These are phyloP conservation scores for Arxiozyma heterogenica DNA, from an alignment of 1,139 yeast genomes.

Conservation along the genomic window DNA sequence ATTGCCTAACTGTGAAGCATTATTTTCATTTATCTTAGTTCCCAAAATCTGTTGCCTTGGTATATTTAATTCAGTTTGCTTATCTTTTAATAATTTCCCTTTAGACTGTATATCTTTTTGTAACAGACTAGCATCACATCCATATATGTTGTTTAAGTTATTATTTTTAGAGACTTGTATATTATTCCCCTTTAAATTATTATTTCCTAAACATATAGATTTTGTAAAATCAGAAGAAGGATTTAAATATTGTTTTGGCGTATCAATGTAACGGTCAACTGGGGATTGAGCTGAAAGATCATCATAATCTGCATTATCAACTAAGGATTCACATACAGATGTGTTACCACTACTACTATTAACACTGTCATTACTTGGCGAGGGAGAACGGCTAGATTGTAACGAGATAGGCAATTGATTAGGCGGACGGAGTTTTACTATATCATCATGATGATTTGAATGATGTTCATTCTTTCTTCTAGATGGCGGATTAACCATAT, in stretches of 20 bases:
- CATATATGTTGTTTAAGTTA: not conserved
- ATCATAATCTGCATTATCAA: not conserved
- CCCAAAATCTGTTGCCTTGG: not conserved
- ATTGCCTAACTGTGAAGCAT: too few relatives aligned
- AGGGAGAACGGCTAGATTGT: not conserved
- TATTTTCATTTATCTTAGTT: not conserved
- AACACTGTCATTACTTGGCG: not conserved
- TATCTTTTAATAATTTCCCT: not conserved
- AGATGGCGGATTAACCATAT: not conserved
- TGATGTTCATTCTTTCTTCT: not conserved
- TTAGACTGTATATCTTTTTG: not conserved
- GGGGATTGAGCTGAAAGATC: not conserved
- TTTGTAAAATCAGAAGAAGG: not conserved
- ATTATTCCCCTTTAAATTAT: not conserved
- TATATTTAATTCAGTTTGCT: not conserved
- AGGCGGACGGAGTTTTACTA: not conserved
- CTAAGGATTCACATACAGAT: not conserved
- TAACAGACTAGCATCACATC: not conserved
- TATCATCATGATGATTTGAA: not conserved
- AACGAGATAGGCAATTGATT: not conserved
- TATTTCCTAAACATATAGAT: too few relatives aligned
- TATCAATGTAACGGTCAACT: not conserved
- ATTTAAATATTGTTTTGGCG: too few relatives aligned
- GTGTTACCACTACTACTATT: not conserved
- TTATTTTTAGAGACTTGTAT: not conserved